Conservation (phyloP, 768 basidiomycete species). For the Xerocomellus amylosporus region DNA sequence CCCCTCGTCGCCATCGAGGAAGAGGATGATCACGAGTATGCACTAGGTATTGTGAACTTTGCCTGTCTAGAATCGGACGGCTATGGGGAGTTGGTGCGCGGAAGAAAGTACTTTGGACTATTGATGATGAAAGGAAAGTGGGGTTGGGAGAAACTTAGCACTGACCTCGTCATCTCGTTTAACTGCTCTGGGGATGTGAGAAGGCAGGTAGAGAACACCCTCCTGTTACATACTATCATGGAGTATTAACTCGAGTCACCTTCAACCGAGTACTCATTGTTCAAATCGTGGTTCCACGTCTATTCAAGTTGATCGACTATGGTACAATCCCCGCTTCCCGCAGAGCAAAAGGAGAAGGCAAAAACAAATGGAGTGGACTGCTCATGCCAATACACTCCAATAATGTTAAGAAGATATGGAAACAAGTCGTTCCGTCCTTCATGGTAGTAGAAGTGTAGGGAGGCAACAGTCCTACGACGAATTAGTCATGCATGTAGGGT, state of each 20-base stretch:
- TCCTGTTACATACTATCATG: conserved; percentile 1
- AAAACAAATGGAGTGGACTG: conserved; percentile 11
- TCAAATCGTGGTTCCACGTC: conserved; percentile 7
- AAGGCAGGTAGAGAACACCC: not conserved
- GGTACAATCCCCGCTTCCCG: conserved; percentile 10
- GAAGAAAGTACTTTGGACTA: not conserved
- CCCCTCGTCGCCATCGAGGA: not conserved
- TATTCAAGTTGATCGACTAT: conserved; percentile 7
- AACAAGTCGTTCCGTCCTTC: conserved; percentile 20
- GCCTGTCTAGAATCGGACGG: not conserved
- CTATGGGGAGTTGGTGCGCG: not conserved
- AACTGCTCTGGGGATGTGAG: not conserved
- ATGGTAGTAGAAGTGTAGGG: conserved; percentile 11
- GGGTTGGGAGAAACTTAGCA: conserved; percentile 8
- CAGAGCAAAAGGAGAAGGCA: not conserved
- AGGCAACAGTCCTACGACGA: conserved; percentile 20
- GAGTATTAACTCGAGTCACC: not conserved
- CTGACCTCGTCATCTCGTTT: conserved; percentile 4
- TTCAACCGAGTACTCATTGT: not conserved
- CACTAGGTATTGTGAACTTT: conserved; percentile 8
- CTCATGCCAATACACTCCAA: conserved; percentile 9
- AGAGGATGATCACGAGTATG: conserved; percentile 2
- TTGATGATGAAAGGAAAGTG: conserved; percentile 7
- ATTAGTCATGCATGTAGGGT: conserved; percentile 27
- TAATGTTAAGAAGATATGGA: conserved; percentile 26